Evolutionary conservation across 139 green algal species (phyloP).

Genomic region (Ostreobium quekettii): DNA sequence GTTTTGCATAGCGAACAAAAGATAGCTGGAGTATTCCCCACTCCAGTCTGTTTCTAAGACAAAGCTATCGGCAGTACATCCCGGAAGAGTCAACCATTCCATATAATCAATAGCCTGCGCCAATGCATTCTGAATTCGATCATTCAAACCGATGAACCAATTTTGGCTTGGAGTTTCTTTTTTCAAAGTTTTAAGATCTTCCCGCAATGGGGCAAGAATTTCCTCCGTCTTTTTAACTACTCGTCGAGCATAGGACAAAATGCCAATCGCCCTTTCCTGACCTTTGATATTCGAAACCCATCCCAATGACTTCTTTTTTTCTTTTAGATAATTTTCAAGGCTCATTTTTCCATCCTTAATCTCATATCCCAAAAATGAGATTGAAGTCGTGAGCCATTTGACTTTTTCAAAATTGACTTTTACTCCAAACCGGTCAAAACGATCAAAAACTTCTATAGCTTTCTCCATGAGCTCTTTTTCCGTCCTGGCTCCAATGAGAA

Average conservation of each 20-base stretch:
- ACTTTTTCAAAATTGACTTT: conserved; percentile 9
- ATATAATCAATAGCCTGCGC: neutral
- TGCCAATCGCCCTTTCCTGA: conserved; percentile 4
- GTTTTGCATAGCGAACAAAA: neutral
- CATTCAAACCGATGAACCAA: neutral
- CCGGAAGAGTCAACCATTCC: neutral
- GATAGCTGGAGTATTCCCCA: neutral
- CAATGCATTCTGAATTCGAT: neutral
- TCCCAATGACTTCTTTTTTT: neutral
- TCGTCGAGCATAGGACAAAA: conserved; percentile 8
- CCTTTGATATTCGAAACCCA: neutral
- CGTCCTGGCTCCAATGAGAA: neutral
- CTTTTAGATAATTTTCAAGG: conserved; percentile 10
- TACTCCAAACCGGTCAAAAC: conserved; percentile 8
- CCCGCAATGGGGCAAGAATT: neutral
- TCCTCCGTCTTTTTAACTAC: neutral
- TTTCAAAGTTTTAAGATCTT: neutral
- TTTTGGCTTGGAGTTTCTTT: neutral
- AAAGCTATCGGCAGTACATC: neutral
- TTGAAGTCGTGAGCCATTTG: neutral
- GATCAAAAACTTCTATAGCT: neutral
- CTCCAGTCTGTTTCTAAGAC: conserved; percentile 11
- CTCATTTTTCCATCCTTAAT: neutral
- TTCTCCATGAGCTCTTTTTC: neutral
- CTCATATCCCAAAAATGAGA: conserved; percentile 4